Percentiles rank a stretch among this genome's conserved stretches.
Evolutionary conservation across 805 yeast species (phyloP).

Genomic region (Lachancea dasiensis): DNA sequence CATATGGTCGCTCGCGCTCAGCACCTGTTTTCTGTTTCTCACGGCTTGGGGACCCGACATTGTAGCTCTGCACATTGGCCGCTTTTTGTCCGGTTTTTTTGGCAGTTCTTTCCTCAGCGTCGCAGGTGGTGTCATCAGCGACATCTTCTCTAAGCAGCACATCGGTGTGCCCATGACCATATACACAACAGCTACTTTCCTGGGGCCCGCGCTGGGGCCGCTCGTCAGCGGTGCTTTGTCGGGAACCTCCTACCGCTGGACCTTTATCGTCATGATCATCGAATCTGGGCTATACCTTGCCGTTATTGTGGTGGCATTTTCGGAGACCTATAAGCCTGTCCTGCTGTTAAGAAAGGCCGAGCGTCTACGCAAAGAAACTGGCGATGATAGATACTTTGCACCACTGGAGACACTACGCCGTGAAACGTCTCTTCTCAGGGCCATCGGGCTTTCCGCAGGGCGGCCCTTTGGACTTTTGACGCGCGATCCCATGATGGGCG

Average conservation of each 20-base stretch:
- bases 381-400: slow-evolving; percentile 42
- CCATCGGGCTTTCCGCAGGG: slow-evolving; percentile 41
- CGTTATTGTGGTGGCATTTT: slow-evolving; percentile 41
- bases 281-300: slow-evolving; percentile 51
- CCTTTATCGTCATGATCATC: slow-evolving; percentile 57
- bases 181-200: slow-evolving; percentile 55
- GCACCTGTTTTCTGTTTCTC: slow-evolving; percentile 52
- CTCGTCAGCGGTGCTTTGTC: slow-evolving; percentile 51
- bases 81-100: slow-evolving; percentile 65
- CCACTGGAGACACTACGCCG: slow-evolving; percentile 37
- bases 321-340: slow-evolving; percentile 61
- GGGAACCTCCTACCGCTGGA: slow-evolving; percentile 59
- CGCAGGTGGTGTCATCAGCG: slow-evolving; percentile 74
- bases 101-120: slow-evolving; percentile 72
- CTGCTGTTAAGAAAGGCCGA: slow-evolving; percentile 47
- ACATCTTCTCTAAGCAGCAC: slow-evolving; percentile 53
- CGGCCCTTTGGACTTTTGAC: slow-evolving; percentile 47
- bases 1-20: slow-evolving; percentile 51
- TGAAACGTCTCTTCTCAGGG: slow-evolving; percentile 37
- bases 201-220: slow-evolving; percentile 71
- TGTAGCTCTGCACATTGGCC: slow-evolving; percentile 56
- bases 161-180: slow-evolving; percentile 67
- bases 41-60: slow-evolving; percentile 54
- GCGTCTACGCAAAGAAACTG: slow-evolving; percentile 45
- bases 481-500: slow-evolving; percentile 50